Percentiles rank a stretch among this genome's conserved stretches.
Evolutionary conservation across 2,329 filamentous ascomycete genomes (phyloP).

Genomic region (Exophiala spinifera): DNA sequence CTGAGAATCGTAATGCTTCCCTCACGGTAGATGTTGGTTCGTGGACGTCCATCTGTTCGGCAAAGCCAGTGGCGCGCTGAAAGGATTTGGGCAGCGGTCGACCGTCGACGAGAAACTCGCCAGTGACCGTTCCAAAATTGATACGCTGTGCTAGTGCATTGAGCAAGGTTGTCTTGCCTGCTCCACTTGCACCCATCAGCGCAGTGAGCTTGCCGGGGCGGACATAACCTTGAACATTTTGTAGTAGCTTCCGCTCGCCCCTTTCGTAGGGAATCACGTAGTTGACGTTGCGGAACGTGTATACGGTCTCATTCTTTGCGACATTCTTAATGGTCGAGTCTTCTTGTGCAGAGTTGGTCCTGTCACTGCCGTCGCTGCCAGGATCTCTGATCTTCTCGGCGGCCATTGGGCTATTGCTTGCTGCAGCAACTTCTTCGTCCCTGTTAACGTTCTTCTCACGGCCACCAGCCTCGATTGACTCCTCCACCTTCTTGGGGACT

Average conservation of each 20-base stretch:
- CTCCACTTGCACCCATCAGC: conserved; percentile 62
- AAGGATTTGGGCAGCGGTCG: conserved; percentile 47
- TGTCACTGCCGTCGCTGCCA: conserved; percentile 29
- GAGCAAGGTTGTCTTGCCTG: conserved; percentile 50
- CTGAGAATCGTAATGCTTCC: conserved; percentile 65
- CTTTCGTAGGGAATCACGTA: conserved; percentile 58
- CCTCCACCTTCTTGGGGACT: conserved; percentile 57
- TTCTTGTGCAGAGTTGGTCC: conserved; percentile 31
- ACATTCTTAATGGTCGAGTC: conserved; percentile 44
- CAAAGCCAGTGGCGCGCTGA: conserved; percentile 54
- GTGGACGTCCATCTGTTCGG: conserved; percentile 65
- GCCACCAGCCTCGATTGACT: conserved; percentile 54
- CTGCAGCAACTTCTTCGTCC: conserved; percentile 46
- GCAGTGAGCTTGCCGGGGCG: conserved; percentile 74
- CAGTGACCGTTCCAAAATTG: conserved; percentile 44
- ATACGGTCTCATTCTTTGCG: conserved; percentile 64
- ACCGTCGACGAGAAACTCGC: conserved; percentile 46
- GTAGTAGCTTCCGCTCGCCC: conserved; percentile 49
- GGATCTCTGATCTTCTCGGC: conserved; percentile 26
- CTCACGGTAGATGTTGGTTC: conserved; percentile 64
- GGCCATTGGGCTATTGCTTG: background rate
- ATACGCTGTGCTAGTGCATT: conserved; percentile 46
- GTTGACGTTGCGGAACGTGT: conserved; percentile 83
- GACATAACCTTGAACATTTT: conserved; percentile 68
- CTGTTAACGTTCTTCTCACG: conserved; percentile 41